Percentiles rank a stretch among this genome's conserved stretches.
Evolutionary conservation across 2,329 filamentous ascomycete genomes (phyloP).

Genomic region (Pyrenophora tritici-repentis): DNA sequence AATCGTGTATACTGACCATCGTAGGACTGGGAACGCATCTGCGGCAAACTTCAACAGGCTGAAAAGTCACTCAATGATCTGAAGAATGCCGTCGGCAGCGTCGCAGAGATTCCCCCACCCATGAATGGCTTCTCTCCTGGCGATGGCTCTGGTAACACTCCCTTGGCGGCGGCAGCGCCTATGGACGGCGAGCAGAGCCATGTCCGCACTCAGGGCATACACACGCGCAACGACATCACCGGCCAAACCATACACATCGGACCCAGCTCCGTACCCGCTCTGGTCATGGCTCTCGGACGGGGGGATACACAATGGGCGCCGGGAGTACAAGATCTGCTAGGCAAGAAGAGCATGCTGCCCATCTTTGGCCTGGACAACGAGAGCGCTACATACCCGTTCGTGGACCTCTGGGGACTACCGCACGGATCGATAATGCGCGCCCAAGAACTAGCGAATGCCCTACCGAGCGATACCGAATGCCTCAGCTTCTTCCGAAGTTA

Average conservation of each 20-base stretch:
- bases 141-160: slow-evolving; percentile 37
- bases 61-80: slow-evolving; percentile 55
- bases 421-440: slow-evolving; percentile 63
- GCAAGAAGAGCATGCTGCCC: slow-evolving; percentile 64
- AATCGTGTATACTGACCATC: slow-evolving; percentile 23
- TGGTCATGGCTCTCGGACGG: slow-evolving; percentile 58
- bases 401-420: slow-evolving; percentile 65
- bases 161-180: slow-evolving; percentile 41
- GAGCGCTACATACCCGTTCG: slow-evolving; percentile 67
- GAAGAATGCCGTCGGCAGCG: slow-evolving; percentile 47
- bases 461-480: slow-evolving; percentile 64
- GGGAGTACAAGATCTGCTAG: slow-evolving; percentile 61
- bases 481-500: slow-evolving; percentile 63
- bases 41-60: slow-evolving; percentile 54
- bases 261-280: slow-evolving; percentile 65
- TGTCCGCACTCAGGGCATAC: slow-evolving; percentile 60
- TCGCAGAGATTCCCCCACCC: slow-evolving; percentile 43
- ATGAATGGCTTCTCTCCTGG: slow-evolving; percentile 42
- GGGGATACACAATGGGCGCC: slow-evolving; percentile 53
- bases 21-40: slow-evolving; percentile 55
- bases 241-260: slow-evolving; percentile 66
- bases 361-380: slow-evolving; percentile 68
- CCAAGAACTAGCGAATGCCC: slow-evolving; percentile 61
- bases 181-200: slow-evolving; percentile 48
- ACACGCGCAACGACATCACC: slow-evolving; percentile 63